Conservation (phyloP, 148 eudicot species). For the Dianthus caryophyllus region DNA sequence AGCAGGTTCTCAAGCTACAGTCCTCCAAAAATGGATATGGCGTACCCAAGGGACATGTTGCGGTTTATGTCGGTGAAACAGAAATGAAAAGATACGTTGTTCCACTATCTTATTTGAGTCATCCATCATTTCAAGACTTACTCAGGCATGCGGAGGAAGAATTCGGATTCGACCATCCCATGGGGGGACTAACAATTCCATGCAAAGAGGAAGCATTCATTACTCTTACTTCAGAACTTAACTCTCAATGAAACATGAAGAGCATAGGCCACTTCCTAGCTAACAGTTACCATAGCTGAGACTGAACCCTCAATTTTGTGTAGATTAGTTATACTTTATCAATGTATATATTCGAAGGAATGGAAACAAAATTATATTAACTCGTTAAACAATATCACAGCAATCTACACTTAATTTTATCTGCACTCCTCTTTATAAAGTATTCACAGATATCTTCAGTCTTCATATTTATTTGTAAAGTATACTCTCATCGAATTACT, state of each 20-base stretch:
- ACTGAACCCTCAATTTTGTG: background rate
- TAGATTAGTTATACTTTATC: background rate
- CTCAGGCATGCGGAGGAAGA: slow-evolving; percentile 48
- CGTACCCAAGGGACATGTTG: slow-evolving; percentile 53
- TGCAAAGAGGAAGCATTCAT: slow-evolving; percentile 44
- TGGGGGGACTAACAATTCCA: slow-evolving; percentile 61
- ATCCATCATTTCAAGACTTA: slow-evolving; percentile 45
- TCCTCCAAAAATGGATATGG: slow-evolving; percentile 19
- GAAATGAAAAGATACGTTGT: slow-evolving; percentile 47
- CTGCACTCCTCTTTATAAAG: background rate
- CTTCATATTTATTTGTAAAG: background rate
- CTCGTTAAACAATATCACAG: background rate
- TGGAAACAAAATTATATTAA: background rate
- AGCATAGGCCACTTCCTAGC: background rate
- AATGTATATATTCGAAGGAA: slow-evolving; percentile 10
- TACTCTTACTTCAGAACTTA: slow-evolving; percentile 24
- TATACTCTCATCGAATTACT: background rate
- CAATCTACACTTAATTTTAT: background rate
- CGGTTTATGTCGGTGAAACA: slow-evolving; percentile 50
- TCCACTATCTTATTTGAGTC: slow-evolving; percentile 49
- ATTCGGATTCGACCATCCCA: slow-evolving; percentile 47
- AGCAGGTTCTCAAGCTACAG: slow-evolving; percentile 9
- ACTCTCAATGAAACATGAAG: slow-evolving; percentile 3
- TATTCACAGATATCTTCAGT: background rate
- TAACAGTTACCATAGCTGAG: background rate